Evolutionary conservation across 208 protist species (phyloP), one percentile per base, ranked within the genome.

Genomic region (Tritrichomonas musculus): DNA sequence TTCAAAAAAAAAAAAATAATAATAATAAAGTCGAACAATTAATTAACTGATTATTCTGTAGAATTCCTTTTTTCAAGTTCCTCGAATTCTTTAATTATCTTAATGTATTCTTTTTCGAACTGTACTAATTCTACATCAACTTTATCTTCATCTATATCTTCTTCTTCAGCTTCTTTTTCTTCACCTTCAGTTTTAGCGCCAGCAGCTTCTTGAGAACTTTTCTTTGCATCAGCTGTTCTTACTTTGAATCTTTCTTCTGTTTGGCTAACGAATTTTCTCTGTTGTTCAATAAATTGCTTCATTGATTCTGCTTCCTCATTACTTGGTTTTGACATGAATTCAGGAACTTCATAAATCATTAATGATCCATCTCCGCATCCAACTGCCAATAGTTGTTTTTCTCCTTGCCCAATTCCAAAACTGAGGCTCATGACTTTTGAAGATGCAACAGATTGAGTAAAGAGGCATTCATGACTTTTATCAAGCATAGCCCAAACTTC

Each of bases 31-130:
- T n/a, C n/a, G n/a, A n/a, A n/a, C n/a, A n/a, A n/a, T n/a, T n/a
- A n/a, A n/a, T n/a, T n/a, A n/a, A n/a, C n/a, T n/a, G n/a, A n/a
- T n/a, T n/a, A n/a, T n/a, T n/a, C n/a, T n/a, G n/a, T n/a, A 60
- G 53, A 5, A 60, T 60, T 17, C 17, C 53, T 82, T 20, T 53
- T 57, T 57, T 88, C 77, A 49, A 88, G 25, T 20, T 41, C 27
- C 39, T 88, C 77, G 47, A 88, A 88, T 47, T 88, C 77, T 50
- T 88, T 88, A 57, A 53, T 60, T 11, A 88, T 88, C n/a, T 88
- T 88, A 33, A 27, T 17, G 57, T 88, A 88, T 50, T 88, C 77
- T 22, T 57, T 53, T 39, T 88, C 77, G 27, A 88, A 88, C 47
- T 88, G 77, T 41, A 88, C 77, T 14, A 88, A 30, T 30, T 88